phyloP scores from a whole-genome alignment of 2,329 filamentous ascomycete species.

The Aspergillus sp. region DNA sequence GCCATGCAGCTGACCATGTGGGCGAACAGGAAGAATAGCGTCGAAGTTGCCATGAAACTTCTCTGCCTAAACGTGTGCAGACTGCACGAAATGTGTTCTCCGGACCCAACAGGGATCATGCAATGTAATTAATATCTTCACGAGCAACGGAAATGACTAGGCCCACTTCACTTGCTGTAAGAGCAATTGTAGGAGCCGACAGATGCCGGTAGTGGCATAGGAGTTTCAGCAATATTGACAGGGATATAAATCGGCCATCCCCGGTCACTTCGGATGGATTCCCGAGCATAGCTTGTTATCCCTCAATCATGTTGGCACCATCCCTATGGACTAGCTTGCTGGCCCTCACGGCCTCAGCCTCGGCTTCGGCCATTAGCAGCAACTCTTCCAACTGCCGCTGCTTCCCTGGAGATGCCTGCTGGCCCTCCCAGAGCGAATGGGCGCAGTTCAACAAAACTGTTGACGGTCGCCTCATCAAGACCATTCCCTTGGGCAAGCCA shows the following conservation, averaged over 20 bases:
- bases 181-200: neutral
- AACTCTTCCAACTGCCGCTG: conserved; percentile 2
- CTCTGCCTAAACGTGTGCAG: neutral
- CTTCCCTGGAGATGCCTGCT: conserved; percentile 4
- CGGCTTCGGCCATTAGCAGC: neutral
- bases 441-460: conserved; percentile 54
- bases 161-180: neutral
- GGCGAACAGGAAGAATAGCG: neutral
- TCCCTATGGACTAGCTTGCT: conserved; percentile 3
- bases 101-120: neutral
- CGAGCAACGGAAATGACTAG: neutral
- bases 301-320: neutral
- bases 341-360: conserved; percentile 4
- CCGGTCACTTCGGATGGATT: neutral
- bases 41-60: neutral
- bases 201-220: neutral
- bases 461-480: conserved; percentile 54
- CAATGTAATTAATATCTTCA: neutral
- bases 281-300: neutral
- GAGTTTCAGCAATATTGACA: neutral
- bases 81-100: neutral
- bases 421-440: conserved; percentile 7
- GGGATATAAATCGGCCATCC: conserved; percentile 2
- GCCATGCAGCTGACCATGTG: neutral
- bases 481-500: conserved; percentile 53